These are phyloP conservation scores for Eutypa lata DNA, from an alignment of 2,329 filamentous ascomycete genomes.

Conservation along the genomic window DNA sequence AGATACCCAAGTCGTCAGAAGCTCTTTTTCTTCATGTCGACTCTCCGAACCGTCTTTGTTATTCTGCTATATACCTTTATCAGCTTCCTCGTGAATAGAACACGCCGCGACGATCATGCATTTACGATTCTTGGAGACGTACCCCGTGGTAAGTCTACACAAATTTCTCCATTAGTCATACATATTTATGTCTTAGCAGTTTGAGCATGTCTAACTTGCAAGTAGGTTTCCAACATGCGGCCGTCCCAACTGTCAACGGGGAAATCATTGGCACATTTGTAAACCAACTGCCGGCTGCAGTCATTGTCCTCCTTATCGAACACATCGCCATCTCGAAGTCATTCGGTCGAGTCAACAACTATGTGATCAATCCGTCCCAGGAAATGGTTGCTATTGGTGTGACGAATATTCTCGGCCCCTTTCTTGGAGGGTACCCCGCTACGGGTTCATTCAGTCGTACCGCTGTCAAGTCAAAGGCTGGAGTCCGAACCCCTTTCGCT, in stretches of 20 bases:
- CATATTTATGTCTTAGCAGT: too few relatives aligned
- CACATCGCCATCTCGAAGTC: slow-evolving; percentile 98
- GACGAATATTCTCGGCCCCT: slow-evolving; percentile 84
- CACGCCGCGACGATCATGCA: slow-evolving; percentile 58
- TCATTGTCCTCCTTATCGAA: slow-evolving; percentile 94
- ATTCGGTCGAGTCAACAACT: slow-evolving; percentile 94
- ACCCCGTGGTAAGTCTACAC: slow-evolving; percentile 61
- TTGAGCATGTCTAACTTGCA: too few relatives aligned
- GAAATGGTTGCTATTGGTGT: slow-evolving; percentile 94
- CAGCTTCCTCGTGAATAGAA: slow-evolving; percentile 78
- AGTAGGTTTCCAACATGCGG: slow-evolving; percentile 74
- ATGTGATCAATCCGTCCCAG: slow-evolving; percentile 91
- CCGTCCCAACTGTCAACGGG: slow-evolving; percentile 65
- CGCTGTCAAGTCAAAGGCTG: slow-evolving; percentile 95
- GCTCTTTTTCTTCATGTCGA: slow-evolving; percentile 84
- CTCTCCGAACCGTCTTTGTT: slow-evolving; percentile 84
- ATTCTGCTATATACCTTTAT: slow-evolving; percentile 91
- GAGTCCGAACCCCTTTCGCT: slow-evolving; percentile 85
- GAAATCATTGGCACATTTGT: slow-evolving; percentile 67
- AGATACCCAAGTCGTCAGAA: slow-evolving; percentile 68
- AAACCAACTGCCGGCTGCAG: slow-evolving; percentile 73
- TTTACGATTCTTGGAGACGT: slow-evolving; percentile 76
- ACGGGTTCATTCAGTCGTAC: slow-evolving; percentile 96
- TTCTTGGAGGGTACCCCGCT: slow-evolving; percentile 86
- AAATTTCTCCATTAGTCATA: too few relatives aligned